Conservation (phyloP, 2,329 filamentous ascomycete species). For the Microdochium paspali region DNA sequence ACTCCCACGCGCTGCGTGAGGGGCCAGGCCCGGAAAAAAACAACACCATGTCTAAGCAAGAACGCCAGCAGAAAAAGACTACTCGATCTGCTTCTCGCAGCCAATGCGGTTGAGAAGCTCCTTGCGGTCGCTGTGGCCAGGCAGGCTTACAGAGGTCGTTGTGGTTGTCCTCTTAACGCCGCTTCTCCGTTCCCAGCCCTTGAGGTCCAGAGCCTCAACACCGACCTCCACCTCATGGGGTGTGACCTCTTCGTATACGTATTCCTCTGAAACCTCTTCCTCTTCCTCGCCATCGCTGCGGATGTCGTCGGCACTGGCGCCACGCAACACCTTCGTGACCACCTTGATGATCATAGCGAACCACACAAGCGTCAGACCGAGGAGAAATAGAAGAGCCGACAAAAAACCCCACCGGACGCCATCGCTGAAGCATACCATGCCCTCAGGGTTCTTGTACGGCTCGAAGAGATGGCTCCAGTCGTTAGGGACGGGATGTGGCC, state of each 20-base stretch:
- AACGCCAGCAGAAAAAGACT: not conserved
- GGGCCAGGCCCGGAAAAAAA: not conserved
- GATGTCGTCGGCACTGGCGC: constrained; percentile 71
- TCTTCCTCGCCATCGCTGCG: constrained; percentile 79
- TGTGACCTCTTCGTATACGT: constrained; percentile 42
- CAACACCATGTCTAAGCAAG: not conserved
- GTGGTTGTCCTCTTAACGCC: constrained; percentile 43
- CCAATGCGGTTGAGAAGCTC: constrained; percentile 75
- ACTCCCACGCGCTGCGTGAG: not conserved
- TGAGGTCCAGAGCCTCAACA: constrained; percentile 60
- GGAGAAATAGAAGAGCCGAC: constrained; percentile 64
- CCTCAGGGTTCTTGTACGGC: constrained; percentile 62
- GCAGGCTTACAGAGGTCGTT: constrained; percentile 54
- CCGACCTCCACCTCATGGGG: constrained; percentile 67
- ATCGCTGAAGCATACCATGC: constrained; percentile 71
- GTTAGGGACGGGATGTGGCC: constrained; percentile 42
- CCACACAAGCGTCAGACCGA: constrained; percentile 77
- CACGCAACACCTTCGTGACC: constrained; percentile 68
- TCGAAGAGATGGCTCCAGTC: constrained; percentile 57
- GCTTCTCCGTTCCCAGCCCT: constrained; percentile 49
- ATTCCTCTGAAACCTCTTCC: constrained; percentile 44
- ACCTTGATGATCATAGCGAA: constrained; percentile 82
- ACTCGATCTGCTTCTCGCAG: constrained; percentile 65
- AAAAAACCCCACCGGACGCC: constrained; percentile 71
- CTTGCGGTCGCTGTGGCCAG: constrained; percentile 67